Evolutionary conservation across 208 protist species (phyloP).

Genomic region (Trichomonas tenax): DNA sequence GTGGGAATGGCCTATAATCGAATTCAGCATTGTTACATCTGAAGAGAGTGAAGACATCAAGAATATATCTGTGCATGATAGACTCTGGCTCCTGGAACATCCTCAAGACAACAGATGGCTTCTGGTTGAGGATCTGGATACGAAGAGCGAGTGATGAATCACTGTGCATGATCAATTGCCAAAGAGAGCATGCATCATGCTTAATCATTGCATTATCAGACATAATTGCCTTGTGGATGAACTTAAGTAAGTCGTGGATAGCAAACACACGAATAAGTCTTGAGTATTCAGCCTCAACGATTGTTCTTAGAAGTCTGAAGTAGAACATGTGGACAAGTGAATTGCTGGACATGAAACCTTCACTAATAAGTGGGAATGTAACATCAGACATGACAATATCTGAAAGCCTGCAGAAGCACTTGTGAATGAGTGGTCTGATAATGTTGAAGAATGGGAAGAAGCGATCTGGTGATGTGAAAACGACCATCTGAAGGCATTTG

Average conservation of each 20-base stretch:
- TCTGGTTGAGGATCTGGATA: not conserved
- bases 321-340: not conserved
- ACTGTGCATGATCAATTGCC: not conserved
- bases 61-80: not conserved
- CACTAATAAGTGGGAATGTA: not conserved
- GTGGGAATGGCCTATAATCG: not conserved
- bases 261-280: not conserved
- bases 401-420: not conserved
- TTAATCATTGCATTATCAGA: not conserved
- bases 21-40: not conserved
- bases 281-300: not conserved
- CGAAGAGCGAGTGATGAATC: not conserved
- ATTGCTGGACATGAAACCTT: not conserved
- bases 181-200: not conserved
- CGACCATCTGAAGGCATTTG: not conserved
- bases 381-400: not conserved
- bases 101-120: not conserved
- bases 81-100: not conserved
- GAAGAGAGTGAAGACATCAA: not conserved
- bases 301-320: not conserved
- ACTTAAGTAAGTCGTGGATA: not conserved
- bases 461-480: not conserved
- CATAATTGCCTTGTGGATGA: not conserved
- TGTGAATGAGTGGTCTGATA: not conserved
- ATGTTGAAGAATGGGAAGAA: not conserved